Evolutionary conservation across 1,284 basidiomycete genomes (phyloP).

Genomic region (Irpex rosettiformis): DNA sequence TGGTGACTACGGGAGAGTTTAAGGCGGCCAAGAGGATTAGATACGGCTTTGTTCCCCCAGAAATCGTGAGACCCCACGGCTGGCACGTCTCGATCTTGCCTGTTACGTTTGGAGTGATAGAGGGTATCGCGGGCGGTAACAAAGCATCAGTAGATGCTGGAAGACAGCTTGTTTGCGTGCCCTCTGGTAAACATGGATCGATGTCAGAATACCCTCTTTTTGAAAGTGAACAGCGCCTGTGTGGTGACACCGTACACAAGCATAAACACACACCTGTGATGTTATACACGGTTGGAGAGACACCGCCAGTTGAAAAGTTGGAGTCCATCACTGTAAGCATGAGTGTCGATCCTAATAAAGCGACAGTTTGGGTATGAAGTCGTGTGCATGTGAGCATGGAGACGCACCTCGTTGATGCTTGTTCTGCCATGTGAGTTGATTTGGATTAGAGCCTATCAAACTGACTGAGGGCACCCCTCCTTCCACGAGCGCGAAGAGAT

Average conservation of each 20-base stretch:
- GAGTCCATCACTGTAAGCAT: slow-evolving; percentile 6
- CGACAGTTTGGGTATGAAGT: not conserved
- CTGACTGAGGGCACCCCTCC: slow-evolving; percentile 39
- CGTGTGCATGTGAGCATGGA: not conserved
- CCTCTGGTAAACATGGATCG: too few relatives aligned
- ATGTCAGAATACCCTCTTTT: too few relatives aligned
- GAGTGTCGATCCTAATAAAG: not conserved
- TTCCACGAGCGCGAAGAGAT: slow-evolving; percentile 43
- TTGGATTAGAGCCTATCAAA: slow-evolving; percentile 38
- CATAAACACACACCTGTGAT: slow-evolving; percentile 8
- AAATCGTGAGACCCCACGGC: slow-evolving; percentile 42
- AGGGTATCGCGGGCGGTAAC: slow-evolving; percentile 12
- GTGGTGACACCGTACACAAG: too few relatives aligned
- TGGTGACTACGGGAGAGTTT: slow-evolving; percentile 39
- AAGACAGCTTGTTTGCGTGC: slow-evolving; percentile 36
- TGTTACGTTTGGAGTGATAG: slow-evolving; percentile 36
- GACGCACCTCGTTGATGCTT: slow-evolving; percentile 40
- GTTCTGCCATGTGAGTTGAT: slow-evolving; percentile 40
- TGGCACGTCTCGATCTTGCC: slow-evolving; percentile 40
- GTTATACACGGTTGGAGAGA: not conserved
- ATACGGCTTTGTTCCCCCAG: slow-evolving; percentile 46
- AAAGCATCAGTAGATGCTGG: slow-evolving; percentile 18
- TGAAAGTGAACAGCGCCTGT: too few relatives aligned
- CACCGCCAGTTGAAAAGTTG: slow-evolving; percentile 5
- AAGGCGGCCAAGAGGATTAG: slow-evolving; percentile 38